Conservation (phyloP, 306 rosid genomes). For the Astragalus glycyphyllos region DNA sequence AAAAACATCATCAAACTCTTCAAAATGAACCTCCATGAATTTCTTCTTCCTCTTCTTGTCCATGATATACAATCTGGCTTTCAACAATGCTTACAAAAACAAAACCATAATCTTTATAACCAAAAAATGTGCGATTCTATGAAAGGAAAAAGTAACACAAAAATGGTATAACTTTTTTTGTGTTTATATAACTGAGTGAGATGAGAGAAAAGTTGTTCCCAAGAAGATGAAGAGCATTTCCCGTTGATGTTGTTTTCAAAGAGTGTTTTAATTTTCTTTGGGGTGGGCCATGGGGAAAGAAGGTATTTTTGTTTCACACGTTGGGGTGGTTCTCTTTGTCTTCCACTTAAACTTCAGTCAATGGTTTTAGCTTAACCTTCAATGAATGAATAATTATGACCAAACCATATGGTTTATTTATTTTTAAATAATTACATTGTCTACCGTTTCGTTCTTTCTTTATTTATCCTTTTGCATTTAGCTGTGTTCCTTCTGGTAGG, state of each 20-base stretch:
- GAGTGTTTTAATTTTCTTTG: slow-evolving; percentile 45
- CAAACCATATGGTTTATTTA: slow-evolving; percentile 32
- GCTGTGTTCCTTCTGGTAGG: slow-evolving; percentile 40
- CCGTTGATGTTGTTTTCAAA: slow-evolving; percentile 72
- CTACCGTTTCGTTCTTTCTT: slow-evolving; percentile 13
- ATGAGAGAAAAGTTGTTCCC: slow-evolving; percentile 54
- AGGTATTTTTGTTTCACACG: slow-evolving; percentile 75
- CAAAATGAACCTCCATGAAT: slow-evolving; percentile 35
- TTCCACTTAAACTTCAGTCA: slow-evolving; percentile 50
- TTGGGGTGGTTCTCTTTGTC: slow-evolving; percentile 69
- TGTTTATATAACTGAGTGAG: background rate
- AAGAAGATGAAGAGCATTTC: slow-evolving; percentile 74
- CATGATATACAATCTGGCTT: slow-evolving; percentile 31
- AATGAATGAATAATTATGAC: slow-evolving; percentile 31
- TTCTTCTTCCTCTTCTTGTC: slow-evolving; percentile 45
- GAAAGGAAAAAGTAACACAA: background rate
- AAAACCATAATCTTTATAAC: slow-evolving; percentile 2
- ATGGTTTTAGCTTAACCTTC: slow-evolving; percentile 45
- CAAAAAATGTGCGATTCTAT: background rate
- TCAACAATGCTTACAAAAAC: background rate
- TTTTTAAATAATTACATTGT: background rate
- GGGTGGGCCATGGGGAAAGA: slow-evolving; percentile 54
- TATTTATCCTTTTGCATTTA: background rate
- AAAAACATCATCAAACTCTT: slow-evolving; percentile 42
- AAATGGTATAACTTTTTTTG: slow-evolving; percentile 19